A percentile compares a stretch with the other conserved stretches of the same genome.
phyloP scores from a whole-genome alignment of 306 rosid species.

The Begonia loranthoides region DNA sequence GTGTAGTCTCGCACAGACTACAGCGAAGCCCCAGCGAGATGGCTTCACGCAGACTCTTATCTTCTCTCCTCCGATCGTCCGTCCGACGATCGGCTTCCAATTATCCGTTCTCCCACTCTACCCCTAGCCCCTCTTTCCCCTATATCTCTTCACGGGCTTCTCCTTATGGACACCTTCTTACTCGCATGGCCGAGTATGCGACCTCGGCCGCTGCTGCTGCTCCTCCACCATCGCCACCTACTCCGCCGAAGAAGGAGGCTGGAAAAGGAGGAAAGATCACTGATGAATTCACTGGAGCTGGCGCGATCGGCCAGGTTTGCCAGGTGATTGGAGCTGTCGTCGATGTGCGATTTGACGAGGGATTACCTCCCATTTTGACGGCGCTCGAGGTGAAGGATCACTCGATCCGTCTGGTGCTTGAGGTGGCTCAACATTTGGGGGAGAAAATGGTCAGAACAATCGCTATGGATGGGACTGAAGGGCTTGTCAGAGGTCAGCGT shows the following conservation, averaged over 20 bases:
- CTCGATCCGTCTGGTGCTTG: slow-evolving; percentile 43
- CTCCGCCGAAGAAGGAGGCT: no score
- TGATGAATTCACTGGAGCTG: slow-evolving; percentile 57
- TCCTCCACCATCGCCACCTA: no score
- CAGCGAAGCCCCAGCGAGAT: slow-evolving; percentile 15
- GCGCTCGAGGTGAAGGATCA: slow-evolving; percentile 68
- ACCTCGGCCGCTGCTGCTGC: no score
- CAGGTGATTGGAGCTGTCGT: no score
- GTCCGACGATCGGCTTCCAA: slow-evolving; percentile 17
- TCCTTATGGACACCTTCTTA: slow-evolving; percentile 33
- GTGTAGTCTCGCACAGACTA: no score
- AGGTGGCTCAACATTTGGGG: slow-evolving; percentile 79
- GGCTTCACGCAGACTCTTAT: slow-evolving; percentile 37
- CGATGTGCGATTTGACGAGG: no score
- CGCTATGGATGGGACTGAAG: slow-evolving; percentile 88
- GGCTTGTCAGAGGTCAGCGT: slow-evolving; percentile 62
- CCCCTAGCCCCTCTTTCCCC: slow-evolving; percentile 5
- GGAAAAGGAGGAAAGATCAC: slow-evolving; percentile 34
- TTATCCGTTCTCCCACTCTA: slow-evolving; percentile 7
- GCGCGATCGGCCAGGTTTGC: no score
- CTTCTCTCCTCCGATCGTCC: no score
- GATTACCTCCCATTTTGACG: no score
- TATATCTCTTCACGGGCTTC: slow-evolving; percentile 11
- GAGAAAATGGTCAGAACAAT: slow-evolving; percentile 67
- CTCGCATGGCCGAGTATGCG: slow-evolving; percentile 41